phyloP scores from a whole-genome alignment of 805 yeast genomes.

The Ogataea henricii region DNA sequence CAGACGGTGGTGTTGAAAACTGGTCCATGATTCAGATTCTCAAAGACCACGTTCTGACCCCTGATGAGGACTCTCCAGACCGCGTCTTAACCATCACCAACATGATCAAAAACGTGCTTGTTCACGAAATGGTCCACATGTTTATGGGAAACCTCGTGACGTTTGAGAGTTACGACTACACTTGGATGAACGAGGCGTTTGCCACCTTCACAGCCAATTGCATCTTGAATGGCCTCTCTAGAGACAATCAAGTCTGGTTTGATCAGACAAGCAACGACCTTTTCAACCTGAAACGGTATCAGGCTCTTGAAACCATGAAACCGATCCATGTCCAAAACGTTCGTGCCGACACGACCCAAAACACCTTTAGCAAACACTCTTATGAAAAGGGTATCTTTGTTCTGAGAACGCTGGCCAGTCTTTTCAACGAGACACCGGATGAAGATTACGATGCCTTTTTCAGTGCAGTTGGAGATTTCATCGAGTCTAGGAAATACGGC shows the following conservation, averaged over 20 bases:
- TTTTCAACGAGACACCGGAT: constrained; percentile 36
- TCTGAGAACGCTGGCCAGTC: constrained; percentile 51
- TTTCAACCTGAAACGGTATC: constrained; percentile 34
- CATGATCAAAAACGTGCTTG: constrained; percentile 54
- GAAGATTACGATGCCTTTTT: constrained; percentile 35
- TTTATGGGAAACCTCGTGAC: constrained; percentile 74
- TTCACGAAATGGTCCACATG: constrained; percentile 78
- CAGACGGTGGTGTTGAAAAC: constrained; percentile 82
- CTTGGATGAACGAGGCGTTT: constrained; percentile 79
- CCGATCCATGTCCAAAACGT: constrained; percentile 42
- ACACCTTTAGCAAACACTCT: constrained; percentile 50
- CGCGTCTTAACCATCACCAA: constrained; percentile 21
- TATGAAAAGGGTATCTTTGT: constrained; percentile 64
- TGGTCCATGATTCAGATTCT: constrained; percentile 69
- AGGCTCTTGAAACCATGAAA: constrained; percentile 36
- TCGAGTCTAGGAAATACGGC: constrained; percentile 37
- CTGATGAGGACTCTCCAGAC: constrained; percentile 31
- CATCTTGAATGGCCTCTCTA: constrained; percentile 33
- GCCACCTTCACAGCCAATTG: constrained; percentile 68
- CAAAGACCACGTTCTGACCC: constrained; percentile 48
- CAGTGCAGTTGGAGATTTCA: constrained; percentile 40
- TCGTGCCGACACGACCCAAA: constrained; percentile 40
- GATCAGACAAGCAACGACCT: constrained; percentile 32
- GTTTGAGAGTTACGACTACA: constrained; percentile 65
- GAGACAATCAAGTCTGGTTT: constrained; percentile 37